These are phyloP conservation scores for Rhypophila decipiens DNA, from an alignment of 495 filamentous ascomycete genomes.

Conservation along the genomic window DNA sequence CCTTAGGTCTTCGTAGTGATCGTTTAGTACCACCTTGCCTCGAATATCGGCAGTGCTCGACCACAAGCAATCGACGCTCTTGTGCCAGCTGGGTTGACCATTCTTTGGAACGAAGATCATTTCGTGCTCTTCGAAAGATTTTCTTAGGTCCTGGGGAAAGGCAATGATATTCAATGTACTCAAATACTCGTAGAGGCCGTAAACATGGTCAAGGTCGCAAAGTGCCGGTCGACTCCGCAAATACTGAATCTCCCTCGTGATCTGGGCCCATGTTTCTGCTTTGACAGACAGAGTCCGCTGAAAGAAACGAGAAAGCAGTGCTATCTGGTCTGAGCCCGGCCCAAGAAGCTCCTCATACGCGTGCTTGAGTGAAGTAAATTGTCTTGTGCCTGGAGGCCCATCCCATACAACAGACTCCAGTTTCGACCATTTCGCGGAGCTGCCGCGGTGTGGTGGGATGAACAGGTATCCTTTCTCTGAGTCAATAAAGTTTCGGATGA, in stretches of 20 bases:
- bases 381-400: constrained; percentile 8
- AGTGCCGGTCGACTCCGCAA: too few relatives aligned
- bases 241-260: not conserved
- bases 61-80: constrained; percentile 33
- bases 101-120: constrained; percentile 21
- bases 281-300: not conserved
- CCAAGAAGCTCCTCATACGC: not conserved
- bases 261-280: not conserved
- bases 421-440: too few relatives aligned
- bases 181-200: not conserved
- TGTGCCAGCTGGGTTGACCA: constrained; percentile 22
- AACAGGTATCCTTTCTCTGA: too few relatives aligned
- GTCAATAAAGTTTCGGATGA: not conserved
- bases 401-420: constrained; percentile 5
- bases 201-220: not conserved
- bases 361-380: constrained; percentile 1
- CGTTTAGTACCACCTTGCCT: constrained; percentile 28
- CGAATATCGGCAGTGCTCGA: constrained; percentile 28
- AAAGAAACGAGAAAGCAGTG: constrained; percentile 11
- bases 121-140: constrained; percentile 8
- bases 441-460: too few relatives aligned
- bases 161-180: not conserved
- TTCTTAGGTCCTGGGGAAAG: not conserved
- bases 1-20: constrained; percentile 26
- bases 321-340: not conserved